Conservation (phyloP, 805 yeast genomes). For the Kurtzmaniella fragi region DNA sequence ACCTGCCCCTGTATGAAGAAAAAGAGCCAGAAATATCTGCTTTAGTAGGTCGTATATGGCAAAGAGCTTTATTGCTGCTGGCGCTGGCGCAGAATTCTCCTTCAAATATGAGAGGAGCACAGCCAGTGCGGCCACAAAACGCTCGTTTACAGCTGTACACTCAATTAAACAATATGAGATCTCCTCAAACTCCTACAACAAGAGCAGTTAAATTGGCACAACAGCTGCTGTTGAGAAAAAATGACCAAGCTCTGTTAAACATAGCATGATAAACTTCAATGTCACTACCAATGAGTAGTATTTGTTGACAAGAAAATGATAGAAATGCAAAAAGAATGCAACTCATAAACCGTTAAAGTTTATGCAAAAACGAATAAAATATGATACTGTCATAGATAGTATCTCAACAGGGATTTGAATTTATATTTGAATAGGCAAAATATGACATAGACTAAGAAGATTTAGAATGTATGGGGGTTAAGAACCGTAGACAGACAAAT, state of each 20-base stretch:
- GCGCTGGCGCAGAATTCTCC: conserved; percentile 11
- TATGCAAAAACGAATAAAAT: no score
- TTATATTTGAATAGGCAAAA: no score
- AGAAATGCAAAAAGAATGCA: no score
- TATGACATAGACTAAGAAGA: no score
- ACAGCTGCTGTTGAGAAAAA: conserved; percentile 4
- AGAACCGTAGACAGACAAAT: no score
- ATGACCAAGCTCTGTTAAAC: conserved; percentile 7
- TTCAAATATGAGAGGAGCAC: conserved; percentile 2
- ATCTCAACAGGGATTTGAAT: no score
- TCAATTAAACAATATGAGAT: conserved; percentile 13
- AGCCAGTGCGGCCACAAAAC: conserved; percentile 14
- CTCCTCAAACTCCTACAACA: conserved; percentile 26
- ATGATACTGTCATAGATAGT: no score
- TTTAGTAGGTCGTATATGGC: conserved; percentile 32
- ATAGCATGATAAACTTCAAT: conserved; percentile 4
- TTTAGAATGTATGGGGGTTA: no score
- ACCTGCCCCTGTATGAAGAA: conserved; percentile 26
- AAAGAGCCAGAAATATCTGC: conserved; percentile 22
- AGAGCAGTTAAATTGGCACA: conserved; percentile 30
- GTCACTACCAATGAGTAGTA: no score
- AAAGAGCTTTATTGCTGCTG: conserved; percentile 26
- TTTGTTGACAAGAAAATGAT: no score
- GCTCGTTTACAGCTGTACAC: conserved; percentile 17
- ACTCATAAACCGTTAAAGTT: no score